Evolutionary conservation across 2,329 filamentous ascomycete species (phyloP), one percentile per base, ranked within the genome.

Genomic region (Penicillium sp.): DNA sequence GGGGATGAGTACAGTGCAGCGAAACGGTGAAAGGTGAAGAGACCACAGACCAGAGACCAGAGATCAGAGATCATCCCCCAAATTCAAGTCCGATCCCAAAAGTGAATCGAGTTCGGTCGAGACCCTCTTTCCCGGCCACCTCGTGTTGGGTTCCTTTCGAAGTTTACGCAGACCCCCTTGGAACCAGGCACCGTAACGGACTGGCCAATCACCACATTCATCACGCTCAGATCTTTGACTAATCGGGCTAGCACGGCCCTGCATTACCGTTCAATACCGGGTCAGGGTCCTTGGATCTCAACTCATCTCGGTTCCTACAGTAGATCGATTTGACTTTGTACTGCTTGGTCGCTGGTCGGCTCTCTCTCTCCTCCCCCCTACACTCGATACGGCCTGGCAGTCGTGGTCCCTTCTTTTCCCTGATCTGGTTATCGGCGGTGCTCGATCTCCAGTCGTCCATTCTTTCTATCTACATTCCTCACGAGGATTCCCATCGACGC

Each of bases 391-490:
- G 60, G 39, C 60, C 61, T 63, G 61, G 61, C 49, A 56, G 61
- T 62, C 61, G 61, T 56, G 55, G 56, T 63, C 53, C 60, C 22
- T 53, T 63, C 61, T 43, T 63, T 43, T 58, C 33, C 18, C 44
- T 18, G 54, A 55, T 38, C 55, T 61, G 51, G 57, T 48, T 42
- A 49, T 58, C 53, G 56, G 59, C 56, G 9, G 59, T 52, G 56
- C 57, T 60, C 50, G 56, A 62, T 54, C 33, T 57, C 41, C 44
- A 54, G 55, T 61, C 48, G 48, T 61, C 56, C 61, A 63, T 62
- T 62, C 61, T 62, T 63, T 63, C 51, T 41, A 55, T 52, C 56
- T 56, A 62, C 61, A 63, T 63, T 63, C 61, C 60, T 36, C 49
- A 43, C 51, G 31, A 40, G 28, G 28, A 14, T 30, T 30, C 28